Evolutionary conservation across 257 asterid species (phyloP).

Genomic region (Echites panduratus): DNA sequence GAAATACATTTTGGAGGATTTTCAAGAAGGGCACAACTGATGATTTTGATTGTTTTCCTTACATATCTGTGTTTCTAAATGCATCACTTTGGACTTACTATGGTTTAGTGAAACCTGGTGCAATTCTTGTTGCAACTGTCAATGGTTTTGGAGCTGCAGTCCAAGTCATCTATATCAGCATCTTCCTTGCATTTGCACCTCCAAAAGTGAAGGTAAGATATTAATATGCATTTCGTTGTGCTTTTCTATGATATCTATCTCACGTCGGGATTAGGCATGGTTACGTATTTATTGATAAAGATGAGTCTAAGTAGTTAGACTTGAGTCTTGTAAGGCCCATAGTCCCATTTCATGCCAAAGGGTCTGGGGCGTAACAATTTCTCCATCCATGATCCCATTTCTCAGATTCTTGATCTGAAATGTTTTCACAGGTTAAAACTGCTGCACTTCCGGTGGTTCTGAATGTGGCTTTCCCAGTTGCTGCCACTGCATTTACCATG

Average conservation of each 20-base stretch:
- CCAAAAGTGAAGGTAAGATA: constrained; percentile 27
- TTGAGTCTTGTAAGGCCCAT: no score
- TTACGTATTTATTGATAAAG: no score
- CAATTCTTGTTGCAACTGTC: constrained; percentile 28
- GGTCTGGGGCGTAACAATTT: no score
- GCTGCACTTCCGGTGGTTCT: constrained; percentile 8
- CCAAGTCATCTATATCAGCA: constrained; percentile 21
- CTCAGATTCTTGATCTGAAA: no score
- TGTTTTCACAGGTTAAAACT: constrained; percentile 14
- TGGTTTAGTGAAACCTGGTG: constrained; percentile 27
- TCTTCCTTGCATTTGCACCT: constrained; percentile 28
- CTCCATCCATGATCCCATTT: no score
- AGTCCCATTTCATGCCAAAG: no score
- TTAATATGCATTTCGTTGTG: not conserved
- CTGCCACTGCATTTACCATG: constrained; percentile 12
- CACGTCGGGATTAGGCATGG: no score
- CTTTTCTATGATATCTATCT: no score
- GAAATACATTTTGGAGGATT: constrained; percentile 30
- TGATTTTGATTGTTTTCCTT: constrained; percentile 36
- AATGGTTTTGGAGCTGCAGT: constrained; percentile 30
- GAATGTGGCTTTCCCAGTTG: constrained; percentile 15
- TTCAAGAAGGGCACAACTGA: constrained; percentile 25
- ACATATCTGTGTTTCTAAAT: constrained; percentile 27
- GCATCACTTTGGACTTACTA: constrained; percentile 37
- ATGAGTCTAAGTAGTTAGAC: no score